These are phyloP conservation scores for Meripilus lineatus DNA, from an alignment of 1,284 basidiomycete genomes.

Conservation along the genomic window DNA sequence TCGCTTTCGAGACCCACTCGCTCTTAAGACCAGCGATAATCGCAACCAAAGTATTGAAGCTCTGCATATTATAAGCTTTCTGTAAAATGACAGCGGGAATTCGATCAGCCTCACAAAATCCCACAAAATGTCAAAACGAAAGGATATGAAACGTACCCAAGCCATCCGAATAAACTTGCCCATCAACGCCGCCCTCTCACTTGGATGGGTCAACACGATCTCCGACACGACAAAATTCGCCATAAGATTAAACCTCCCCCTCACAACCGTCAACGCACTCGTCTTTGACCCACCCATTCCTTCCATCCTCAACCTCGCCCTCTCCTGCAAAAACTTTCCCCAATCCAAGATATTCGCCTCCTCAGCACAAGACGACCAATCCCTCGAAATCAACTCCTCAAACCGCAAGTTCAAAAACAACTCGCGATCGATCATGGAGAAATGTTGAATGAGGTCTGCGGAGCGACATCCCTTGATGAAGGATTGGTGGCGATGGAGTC, in stretches of 20 bases:
- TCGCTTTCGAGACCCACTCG: constrained; percentile 65
- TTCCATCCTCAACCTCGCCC: constrained; percentile 66
- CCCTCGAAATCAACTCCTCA: constrained; percentile 73
- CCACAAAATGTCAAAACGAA: constrained; percentile 1
- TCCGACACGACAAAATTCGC: constrained; percentile 82
- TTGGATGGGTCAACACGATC: constrained; percentile 63
- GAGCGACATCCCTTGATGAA: constrained; percentile 61
- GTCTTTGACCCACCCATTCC: constrained; percentile 53
- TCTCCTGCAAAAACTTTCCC: constrained; percentile 75
- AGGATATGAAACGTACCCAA: constrained; percentile 52
- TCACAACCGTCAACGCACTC: constrained; percentile 68
- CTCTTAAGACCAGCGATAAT: constrained; percentile 77
- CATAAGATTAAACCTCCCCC: constrained; percentile 86
- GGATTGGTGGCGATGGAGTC: constrained; percentile 45
- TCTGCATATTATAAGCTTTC: constrained; percentile 82
- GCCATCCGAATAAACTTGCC: constrained; percentile 84
- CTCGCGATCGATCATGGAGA: constrained; percentile 86
- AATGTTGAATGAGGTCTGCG: constrained; percentile 69
- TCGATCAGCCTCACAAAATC: not conserved
- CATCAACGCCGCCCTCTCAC: constrained; percentile 64
- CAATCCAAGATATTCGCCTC: constrained; percentile 78
- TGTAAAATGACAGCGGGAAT: constrained; percentile 30
- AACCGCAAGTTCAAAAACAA: constrained; percentile 80
- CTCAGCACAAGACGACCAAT: constrained; percentile 54
- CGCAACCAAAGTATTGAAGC: constrained; percentile 78